A percentile compares a stretch with the other conserved stretches of the same genome.
phyloP scores from a whole-genome alignment of 768 basidiomycete genomes.

The Paxillus ammoniavirescens region DNA sequence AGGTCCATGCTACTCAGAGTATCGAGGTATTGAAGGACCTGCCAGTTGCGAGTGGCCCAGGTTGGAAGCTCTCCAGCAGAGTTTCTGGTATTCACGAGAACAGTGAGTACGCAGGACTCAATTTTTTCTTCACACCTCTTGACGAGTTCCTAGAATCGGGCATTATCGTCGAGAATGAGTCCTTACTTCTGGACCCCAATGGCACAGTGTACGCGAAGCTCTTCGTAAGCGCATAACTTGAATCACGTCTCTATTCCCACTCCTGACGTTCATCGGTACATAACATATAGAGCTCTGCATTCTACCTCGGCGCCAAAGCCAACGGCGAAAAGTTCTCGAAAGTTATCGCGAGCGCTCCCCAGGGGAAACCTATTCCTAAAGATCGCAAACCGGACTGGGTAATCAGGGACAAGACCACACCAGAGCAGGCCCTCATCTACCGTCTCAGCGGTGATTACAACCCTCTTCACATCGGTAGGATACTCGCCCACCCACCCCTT shows the following conservation, averaged over 20 bases:
- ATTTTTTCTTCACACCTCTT: background rate
- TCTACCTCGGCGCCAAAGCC: constrained; percentile 67
- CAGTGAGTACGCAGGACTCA: constrained; percentile 45
- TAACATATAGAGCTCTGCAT: constrained; percentile 51
- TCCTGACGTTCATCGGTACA: background rate
- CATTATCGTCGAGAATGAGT: constrained; percentile 67
- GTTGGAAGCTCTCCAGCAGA: constrained; percentile 71
- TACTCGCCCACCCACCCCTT: background rate
- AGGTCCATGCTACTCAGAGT: constrained; percentile 80
- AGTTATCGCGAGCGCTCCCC: constrained; percentile 56
- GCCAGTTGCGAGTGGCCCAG: constrained; percentile 70
- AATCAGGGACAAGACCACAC: constrained; percentile 57
- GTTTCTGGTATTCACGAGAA: constrained; percentile 78
- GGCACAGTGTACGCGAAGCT: constrained; percentile 62
- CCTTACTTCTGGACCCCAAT: constrained; percentile 57
- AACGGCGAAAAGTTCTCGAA: constrained; percentile 63
- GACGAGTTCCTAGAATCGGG: constrained; percentile 55
- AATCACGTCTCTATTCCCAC: background rate
- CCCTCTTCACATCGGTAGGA: constrained; percentile 68
- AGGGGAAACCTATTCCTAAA: constrained; percentile 59
- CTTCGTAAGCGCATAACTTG: constrained; percentile 42
- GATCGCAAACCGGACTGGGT: constrained; percentile 61
- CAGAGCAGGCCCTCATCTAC: constrained; percentile 68
- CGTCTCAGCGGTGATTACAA: constrained; percentile 80
- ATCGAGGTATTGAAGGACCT: constrained; percentile 80